These are phyloP conservation scores for Aureobasidium sp. DNA, from an alignment of 2,329 filamentous ascomycete genomes.

Conservation along the genomic window DNA sequence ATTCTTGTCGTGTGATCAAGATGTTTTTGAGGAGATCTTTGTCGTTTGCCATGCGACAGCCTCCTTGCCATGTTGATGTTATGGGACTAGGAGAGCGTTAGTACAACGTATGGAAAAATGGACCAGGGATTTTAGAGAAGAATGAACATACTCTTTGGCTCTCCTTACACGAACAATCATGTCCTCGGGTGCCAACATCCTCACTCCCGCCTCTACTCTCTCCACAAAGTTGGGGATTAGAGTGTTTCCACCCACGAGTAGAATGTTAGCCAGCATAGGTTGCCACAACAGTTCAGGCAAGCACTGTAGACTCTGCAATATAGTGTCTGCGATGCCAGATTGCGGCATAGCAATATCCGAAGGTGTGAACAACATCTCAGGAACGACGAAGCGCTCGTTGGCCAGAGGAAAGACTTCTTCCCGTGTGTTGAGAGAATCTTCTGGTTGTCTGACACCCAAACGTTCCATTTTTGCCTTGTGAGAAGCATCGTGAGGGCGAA, in stretches of 20 bases:
- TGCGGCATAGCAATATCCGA: constrained; percentile 87
- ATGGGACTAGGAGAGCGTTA: too few species aligned
- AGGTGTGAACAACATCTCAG: constrained; percentile 90
- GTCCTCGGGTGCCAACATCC: constrained; percentile 60
- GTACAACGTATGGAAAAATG: too few species aligned
- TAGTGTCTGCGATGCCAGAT: constrained; percentile 82
- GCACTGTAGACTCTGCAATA: constrained; percentile 78
- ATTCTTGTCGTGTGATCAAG: constrained; percentile 88
- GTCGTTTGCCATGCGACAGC: constrained; percentile 78
- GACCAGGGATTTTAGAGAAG: not conserved
- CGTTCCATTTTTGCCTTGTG: constrained; percentile 60
- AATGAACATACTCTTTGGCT: constrained; percentile 58
- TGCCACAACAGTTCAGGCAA: constrained; percentile 88
- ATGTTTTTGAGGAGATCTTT: constrained; percentile 69
- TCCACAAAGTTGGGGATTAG: constrained; percentile 84
- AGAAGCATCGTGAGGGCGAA: constrained; percentile 80
- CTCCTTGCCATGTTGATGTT: constrained; percentile 86
- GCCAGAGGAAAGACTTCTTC: constrained; percentile 90
- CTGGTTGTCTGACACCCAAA: constrained; percentile 43
- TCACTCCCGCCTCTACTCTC: constrained; percentile 59
- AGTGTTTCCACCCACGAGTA: constrained; percentile 90
- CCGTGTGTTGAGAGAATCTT: constrained; percentile 35
- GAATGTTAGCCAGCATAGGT: constrained; percentile 83
- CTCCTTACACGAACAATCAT: constrained; percentile 79
- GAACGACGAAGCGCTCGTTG: constrained; percentile 92